Evolutionary conservation across 176 grass and related monocot species (phyloP).

Genomic region (Neostapfia colusana): DNA sequence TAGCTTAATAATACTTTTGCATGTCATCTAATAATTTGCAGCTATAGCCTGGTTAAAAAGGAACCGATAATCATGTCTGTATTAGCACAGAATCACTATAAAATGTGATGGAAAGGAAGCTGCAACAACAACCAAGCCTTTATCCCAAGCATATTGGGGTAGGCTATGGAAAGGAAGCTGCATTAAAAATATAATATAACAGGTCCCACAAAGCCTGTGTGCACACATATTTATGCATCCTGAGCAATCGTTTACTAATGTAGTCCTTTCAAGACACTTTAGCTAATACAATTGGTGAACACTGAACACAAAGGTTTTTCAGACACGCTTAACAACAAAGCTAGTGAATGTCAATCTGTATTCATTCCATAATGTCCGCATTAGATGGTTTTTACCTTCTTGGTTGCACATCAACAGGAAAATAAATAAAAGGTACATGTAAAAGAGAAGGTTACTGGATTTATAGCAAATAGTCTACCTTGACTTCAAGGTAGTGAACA

Average conservation of each 20-base stretch:
- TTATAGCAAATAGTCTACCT: constrained; percentile 48
- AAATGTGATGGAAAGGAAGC: constrained; percentile 13
- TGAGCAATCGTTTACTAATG: not conserved
- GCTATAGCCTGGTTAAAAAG: not conserved
- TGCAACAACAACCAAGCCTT: no score
- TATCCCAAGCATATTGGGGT: no score
- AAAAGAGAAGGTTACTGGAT: not conserved
- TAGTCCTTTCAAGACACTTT: not conserved
- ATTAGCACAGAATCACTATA: not conserved
- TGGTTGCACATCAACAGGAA: not conserved
- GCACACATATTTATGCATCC: not conserved
- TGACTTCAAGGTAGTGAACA: constrained; percentile 89
- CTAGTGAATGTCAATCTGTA: not conserved
- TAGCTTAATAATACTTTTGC: no score
- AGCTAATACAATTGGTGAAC: not conserved
- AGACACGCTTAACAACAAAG: not conserved
- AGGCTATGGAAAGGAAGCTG: constrained; percentile 3
- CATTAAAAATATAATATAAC: constrained; percentile 7
- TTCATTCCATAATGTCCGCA: not conserved
- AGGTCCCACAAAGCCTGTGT: not conserved
- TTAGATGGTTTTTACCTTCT: not conserved
- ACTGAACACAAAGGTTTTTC: no score
- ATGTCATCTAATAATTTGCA: not conserved
- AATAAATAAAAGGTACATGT: not conserved
- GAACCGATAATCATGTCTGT: not conserved